phyloP scores from a whole-genome alignment of 345 rosid genomes.

The Sonneratia alba region DNA sequence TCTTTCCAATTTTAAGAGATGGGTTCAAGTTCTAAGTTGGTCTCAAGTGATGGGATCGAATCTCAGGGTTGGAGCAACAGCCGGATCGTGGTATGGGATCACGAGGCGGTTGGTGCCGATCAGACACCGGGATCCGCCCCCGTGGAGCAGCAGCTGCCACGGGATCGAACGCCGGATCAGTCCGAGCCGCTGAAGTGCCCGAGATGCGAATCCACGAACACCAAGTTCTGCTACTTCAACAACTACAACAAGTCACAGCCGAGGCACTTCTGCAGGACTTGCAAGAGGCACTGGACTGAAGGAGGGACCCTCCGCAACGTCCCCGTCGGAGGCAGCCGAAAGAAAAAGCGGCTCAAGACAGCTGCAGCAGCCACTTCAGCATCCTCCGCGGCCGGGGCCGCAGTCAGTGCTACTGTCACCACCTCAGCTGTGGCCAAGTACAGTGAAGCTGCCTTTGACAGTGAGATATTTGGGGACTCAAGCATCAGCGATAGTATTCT shows the following conservation, averaged over 20 bases:
- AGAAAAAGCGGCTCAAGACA: conserved; percentile 49
- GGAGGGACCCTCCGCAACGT: conserved; percentile 87
- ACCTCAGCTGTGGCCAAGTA: background rate
- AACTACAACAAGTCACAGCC: conserved; percentile 90
- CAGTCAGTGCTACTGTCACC: too few relatives aligned
- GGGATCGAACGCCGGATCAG: conserved; percentile 13
- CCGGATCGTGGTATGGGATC: conserved; percentile 30
- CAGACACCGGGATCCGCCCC: conserved; percentile 22
- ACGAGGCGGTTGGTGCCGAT: background rate
- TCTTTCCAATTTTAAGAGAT: background rate
- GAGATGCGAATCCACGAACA: conserved; percentile 77
- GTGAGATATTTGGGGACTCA: background rate
- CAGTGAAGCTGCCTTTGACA: background rate
- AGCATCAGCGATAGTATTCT: background rate
- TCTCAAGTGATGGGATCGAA: conserved; percentile 34
- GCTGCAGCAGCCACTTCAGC: conserved; percentile 9
- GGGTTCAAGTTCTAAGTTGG: conserved; percentile 35
- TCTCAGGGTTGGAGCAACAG: conserved; percentile 27
- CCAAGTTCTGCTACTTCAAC: conserved; percentile 91
- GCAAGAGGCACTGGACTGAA: conserved; percentile 92
- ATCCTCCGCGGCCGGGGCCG: background rate
- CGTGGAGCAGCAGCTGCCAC: conserved; percentile 21
- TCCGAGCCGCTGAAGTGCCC: conserved; percentile 72
- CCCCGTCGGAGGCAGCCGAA: conserved; percentile 83
- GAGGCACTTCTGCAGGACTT: conserved; percentile 78